A percentile compares a stretch with the other conserved stretches of the same genome.
Evolutionary conservation across 108 stramenopile genomes (phyloP).

Genomic region (Nitzschia palea): DNA sequence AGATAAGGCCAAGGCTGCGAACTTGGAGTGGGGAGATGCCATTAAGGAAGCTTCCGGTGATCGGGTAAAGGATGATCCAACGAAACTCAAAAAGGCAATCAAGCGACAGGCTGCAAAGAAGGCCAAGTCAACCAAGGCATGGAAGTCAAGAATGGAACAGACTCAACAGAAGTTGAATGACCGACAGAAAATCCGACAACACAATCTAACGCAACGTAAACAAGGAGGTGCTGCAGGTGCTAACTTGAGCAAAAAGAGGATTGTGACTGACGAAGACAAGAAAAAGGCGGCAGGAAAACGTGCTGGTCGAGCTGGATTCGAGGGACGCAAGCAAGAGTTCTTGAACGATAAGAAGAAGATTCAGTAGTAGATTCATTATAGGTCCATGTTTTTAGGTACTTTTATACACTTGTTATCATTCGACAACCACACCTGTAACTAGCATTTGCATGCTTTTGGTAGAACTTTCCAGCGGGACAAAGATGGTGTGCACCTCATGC

Average conservation of each 20-base stretch:
- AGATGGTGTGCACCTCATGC: slow-evolving; percentile 30
- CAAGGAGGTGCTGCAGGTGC: slow-evolving; percentile 74
- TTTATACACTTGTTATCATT: too few species aligned
- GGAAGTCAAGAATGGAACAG: slow-evolving; percentile 75
- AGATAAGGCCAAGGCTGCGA: slow-evolving; percentile 69
- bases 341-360: slow-evolving; percentile 61
- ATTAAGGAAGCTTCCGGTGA: slow-evolving; percentile 65
- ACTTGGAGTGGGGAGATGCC: slow-evolving; percentile 79
- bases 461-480: slow-evolving; percentile 1
- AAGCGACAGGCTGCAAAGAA: slow-evolving; percentile 89
- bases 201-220: slow-evolving; percentile 78
- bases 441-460: slow-evolving; percentile 23
- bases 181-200: slow-evolving; percentile 81
- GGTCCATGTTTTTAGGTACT: background rate
- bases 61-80: slow-evolving; percentile 82
- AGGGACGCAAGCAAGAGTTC: slow-evolving; percentile 80
- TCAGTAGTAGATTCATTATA: background rate
- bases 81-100: slow-evolving; percentile 77
- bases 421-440: slow-evolving; percentile 34
- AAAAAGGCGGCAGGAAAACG: slow-evolving; percentile 21
- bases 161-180: slow-evolving; percentile 63
- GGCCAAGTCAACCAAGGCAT: slow-evolving; percentile 75
- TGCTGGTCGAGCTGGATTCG: slow-evolving; percentile 74
- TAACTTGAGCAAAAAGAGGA: slow-evolving; percentile 74
- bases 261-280: slow-evolving; percentile 47